These are phyloP conservation scores for Collybia sp. DNA, from an alignment of 768 basidiomycete species.

Conservation along the genomic window DNA sequence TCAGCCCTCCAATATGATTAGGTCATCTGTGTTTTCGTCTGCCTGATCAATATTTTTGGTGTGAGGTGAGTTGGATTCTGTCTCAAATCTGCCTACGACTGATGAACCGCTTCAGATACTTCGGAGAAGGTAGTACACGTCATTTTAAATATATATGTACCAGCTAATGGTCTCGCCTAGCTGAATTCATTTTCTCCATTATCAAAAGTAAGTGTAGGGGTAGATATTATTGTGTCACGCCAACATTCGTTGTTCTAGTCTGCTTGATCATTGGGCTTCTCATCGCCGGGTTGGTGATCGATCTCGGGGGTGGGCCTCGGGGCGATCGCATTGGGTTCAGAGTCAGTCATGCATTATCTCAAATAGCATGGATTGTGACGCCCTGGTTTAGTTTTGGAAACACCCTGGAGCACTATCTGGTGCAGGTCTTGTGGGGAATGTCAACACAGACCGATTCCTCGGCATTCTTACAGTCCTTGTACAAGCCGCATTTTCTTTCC, in stretches of 20 bases:
- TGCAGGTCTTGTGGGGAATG: slow-evolving; percentile 32
- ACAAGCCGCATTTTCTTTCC: slow-evolving; percentile 68
- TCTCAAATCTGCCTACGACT: neutral
- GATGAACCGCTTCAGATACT: slow-evolving; percentile 33
- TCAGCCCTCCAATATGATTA: slow-evolving; percentile 1
- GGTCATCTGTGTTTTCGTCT: slow-evolving; percentile 52
- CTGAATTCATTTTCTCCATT: slow-evolving; percentile 63
- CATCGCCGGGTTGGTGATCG: slow-evolving; percentile 61
- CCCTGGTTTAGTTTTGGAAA: slow-evolving; percentile 50
- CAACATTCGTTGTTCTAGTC: slow-evolving; percentile 27
- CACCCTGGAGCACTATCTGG: slow-evolving; percentile 60
- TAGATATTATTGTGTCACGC: neutral
- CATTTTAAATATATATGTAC: neutral
- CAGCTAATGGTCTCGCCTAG: slow-evolving; percentile 20
- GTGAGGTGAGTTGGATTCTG: slow-evolving; percentile 37
- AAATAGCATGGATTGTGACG: neutral
- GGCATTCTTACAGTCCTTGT: slow-evolving; percentile 40
- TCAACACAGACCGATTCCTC: slow-evolving; percentile 44
- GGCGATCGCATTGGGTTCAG: slow-evolving; percentile 66
- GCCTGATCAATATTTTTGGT: slow-evolving; percentile 64
- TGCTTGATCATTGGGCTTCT: slow-evolving; percentile 58
- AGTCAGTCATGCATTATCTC: slow-evolving; percentile 28
- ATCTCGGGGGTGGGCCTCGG: slow-evolving; percentile 73
- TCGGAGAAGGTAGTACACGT: slow-evolving; percentile 51
- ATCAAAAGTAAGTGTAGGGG: slow-evolving; percentile 47